Evolutionary conservation across 2,329 filamentous ascomycete species (phyloP).

Genomic region (Cryphonectria japonica): DNA sequence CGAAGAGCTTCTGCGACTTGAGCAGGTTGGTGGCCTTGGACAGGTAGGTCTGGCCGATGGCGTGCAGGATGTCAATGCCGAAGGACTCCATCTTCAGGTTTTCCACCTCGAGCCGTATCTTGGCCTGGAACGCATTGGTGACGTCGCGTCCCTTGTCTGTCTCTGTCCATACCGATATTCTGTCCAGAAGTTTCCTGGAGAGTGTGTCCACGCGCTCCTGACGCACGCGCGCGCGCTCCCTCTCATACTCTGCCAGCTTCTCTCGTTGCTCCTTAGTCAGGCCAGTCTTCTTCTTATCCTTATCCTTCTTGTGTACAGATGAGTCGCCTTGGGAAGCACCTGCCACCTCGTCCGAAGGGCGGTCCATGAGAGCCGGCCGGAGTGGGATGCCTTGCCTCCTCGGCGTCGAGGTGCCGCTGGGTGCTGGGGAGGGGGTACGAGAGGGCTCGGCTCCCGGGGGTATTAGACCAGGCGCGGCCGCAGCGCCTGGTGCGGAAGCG

Average conservation of each 20-base stretch:
- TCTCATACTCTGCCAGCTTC: slow-evolving; percentile 84
- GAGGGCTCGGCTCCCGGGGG: slow-evolving; percentile 45
- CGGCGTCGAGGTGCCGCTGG: slow-evolving; percentile 46
- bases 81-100: slow-evolving; percentile 99
- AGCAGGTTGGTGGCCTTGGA: slow-evolving; percentile 85
- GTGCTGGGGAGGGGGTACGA: slow-evolving; percentile 45
- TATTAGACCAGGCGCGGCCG: slow-evolving; percentile 39
- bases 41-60: slow-evolving; percentile 89
- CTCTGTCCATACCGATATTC: slow-evolving; percentile 94
- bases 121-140: slow-evolving; percentile 87
- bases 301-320: slow-evolving; percentile 69
- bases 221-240: slow-evolving; percentile 79
- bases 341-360: slow-evolving; percentile 75
- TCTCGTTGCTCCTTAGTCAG: slow-evolving; percentile 92
- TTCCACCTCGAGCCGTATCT: slow-evolving; percentile 92
- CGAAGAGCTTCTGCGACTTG: slow-evolving; percentile 95
- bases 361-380: slow-evolving; percentile 86
- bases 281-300: slow-evolving; percentile 71
- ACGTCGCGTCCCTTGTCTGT: slow-evolving; percentile 88
- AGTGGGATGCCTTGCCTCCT: slow-evolving; percentile 64
- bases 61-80: slow-evolving; percentile 92
- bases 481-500: slow-evolving; percentile 30
- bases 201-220: slow-evolving; percentile 86
- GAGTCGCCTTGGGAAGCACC: slow-evolving; percentile 68
- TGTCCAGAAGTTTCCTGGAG: slow-evolving; percentile 82